Evolutionary conservation across 164 flowering plant genomes (phyloP), one percentile per base, ranked within the genome.

Genomic region (Magnolia changhungtana): DNA sequence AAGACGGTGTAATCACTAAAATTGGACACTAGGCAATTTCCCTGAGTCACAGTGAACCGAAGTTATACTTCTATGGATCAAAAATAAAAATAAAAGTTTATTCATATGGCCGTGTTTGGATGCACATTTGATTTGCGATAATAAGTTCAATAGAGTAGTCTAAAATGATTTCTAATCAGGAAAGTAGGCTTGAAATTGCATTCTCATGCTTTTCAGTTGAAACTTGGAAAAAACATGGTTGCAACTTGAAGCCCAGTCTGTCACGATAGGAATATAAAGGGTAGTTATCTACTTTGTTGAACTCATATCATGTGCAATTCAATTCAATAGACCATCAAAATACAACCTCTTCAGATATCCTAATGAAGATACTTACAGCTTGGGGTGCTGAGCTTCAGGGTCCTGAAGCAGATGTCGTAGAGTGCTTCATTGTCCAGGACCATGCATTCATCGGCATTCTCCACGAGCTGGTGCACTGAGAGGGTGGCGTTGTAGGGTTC

Each of bases 401-500:
- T 71, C 59, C 73, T 52, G 73, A 71, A 71, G 61, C 73, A 71
- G 21, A 71, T 71, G 61, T 71, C 73, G 9, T 71, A 71, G 31
- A 71, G 73, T 2, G 73, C 73, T 50, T 71, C 73, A 50, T 71
- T 71, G 27, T 71, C 73, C 3, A 71, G 61, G 58, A 71, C 73
- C 73, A 71, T 71, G 61, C 73, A 71, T 52, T 71, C 73, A 71
- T 71, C 73, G 2, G 73, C 73, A 71, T 71, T 71, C 71, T 67
- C 71, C 37, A 67, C 71, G 8, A 67, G 71, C 50, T 67, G 71
- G n/a, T 67, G 71, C 71, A 67, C 71, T 16, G 71, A 67, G 45
- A 67, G 71, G 49, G 71, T 67, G 50, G 71, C 71, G 14, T 67
- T 67, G 71, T 67, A 67, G 49, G 71, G 71, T 14, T 67, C 71